Base-by-base conservation (phyloP, 139 green algal species). In the Closterium sp. region DNA sequence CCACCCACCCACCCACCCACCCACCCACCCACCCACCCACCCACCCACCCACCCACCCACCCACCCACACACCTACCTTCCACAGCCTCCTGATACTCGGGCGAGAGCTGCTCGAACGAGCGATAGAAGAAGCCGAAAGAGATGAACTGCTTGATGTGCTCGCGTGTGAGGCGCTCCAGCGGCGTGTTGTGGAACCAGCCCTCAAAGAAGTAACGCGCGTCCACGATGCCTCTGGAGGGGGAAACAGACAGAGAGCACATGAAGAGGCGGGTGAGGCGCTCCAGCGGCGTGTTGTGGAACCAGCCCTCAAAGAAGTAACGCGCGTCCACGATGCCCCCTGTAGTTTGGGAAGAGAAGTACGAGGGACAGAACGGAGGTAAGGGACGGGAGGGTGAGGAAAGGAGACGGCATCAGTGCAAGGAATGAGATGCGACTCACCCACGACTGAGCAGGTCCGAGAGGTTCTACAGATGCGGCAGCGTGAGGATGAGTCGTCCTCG, bases 221-320 rank as follows among this genome's bases (percentile, higher is more conserved):
- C 84, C 84, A 87, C 27, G 84, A 30, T 29, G 84, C 84, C 28
- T n/a, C n/a, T n/a, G n/a, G n/a, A n/a, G n/a, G n/a, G n/a, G n/a
- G n/a, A n/a, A n/a, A n/a, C n/a, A n/a, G n/a, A n/a, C n/a, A n/a
- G n/a, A n/a, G n/a, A n/a, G n/a, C n/a, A n/a, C n/a, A n/a, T n/a
- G n/a, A n/a, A n/a, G 79, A 10, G 79, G 27, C 79, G 84, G 10
- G 27, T 29, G 17, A 87, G 84, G 17, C 28, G n/a, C 84, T 87
- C 84, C 84, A 87, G 84, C 11, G 84, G 84, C 9, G 84, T 87
- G n/a, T 87, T 87, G 84, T 87, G 84, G n/a, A 87, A 87, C 84
- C 27, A 30, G 2, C 84, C 27, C 27, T 87, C 84, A 32, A 29
- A 30, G 84, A 29, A 29, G 27, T 30, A 87, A 7, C 27, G 28